These are phyloP conservation scores for Stemphylium lycopersici DNA, from an alignment of 2,329 filamentous ascomycete species.

Conservation along the genomic window DNA sequence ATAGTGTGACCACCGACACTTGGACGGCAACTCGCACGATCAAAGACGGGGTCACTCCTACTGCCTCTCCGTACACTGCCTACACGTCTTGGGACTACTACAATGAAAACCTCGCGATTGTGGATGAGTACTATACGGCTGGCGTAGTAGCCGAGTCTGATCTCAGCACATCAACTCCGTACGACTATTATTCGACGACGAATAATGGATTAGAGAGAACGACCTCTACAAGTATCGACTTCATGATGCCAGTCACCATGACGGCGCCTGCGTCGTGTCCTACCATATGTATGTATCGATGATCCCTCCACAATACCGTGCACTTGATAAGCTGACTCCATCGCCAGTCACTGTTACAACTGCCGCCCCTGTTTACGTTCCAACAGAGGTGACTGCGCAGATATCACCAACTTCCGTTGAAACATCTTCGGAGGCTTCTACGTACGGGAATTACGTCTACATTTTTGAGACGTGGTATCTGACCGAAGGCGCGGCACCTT, in stretches of 20 bases:
- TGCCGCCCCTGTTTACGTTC: slow-evolving; percentile 26
- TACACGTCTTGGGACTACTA: slow-evolving; percentile 9
- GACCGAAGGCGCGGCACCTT: slow-evolving; percentile 32
- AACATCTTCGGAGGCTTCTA: slow-evolving; percentile 11
- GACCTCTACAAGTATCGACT: slow-evolving; percentile 17
- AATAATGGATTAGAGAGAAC: slow-evolving; percentile 11
- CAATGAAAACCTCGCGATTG: slow-evolving; percentile 21
- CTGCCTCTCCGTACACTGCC: slow-evolving; percentile 24
- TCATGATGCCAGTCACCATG: slow-evolving; percentile 40
- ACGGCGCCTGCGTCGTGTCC: slow-evolving; percentile 39
- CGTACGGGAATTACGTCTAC: slow-evolving; percentile 12
- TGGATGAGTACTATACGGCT: slow-evolving; percentile 30
- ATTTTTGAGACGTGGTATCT: slow-evolving; percentile 36
- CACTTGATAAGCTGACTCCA: not conserved
- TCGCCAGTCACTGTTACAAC: slow-evolving; percentile 24
- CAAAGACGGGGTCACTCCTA: slow-evolving; percentile 34
- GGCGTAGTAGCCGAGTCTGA: slow-evolving; percentile 33
- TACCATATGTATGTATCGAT: slow-evolving; percentile 19
- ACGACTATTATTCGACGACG: slow-evolving; percentile 14
- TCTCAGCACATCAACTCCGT: slow-evolving; percentile 21
- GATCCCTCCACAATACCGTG: not conserved
- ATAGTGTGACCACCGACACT: slow-evolving; percentile 15
- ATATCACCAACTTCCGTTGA: slow-evolving; percentile 32
- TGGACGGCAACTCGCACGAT: slow-evolving; percentile 24
- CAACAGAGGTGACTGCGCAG: slow-evolving; percentile 30